Evolutionary conservation across 176 grass and related monocot species (phyloP).

Genomic region (Puccinellia tenuiflora): DNA sequence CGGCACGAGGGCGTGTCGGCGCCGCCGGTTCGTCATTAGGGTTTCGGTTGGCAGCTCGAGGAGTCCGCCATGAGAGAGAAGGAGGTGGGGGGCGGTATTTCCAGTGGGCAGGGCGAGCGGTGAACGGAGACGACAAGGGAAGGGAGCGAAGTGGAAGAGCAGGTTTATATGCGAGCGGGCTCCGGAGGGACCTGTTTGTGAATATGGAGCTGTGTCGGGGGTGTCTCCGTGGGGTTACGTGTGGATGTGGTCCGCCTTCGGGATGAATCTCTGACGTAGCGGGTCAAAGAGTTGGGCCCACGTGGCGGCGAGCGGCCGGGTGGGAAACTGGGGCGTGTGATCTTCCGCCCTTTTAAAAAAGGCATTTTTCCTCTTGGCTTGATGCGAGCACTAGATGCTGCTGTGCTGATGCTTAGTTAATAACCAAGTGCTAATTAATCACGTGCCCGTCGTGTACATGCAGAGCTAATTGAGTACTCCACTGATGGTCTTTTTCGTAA

Average conservation of each 20-base stretch:
- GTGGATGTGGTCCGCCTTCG: constrained; percentile 27
- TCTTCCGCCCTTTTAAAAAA: neutral
- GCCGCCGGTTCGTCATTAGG: constrained; percentile 35
- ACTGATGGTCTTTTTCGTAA: neutral
- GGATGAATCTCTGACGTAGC: constrained; percentile 8
- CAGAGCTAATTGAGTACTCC: neutral
- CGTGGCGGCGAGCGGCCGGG: constrained; percentile 1
- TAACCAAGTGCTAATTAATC: neutral
- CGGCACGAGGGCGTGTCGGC: constrained; percentile 30
- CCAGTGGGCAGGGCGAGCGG: constrained; percentile 6
- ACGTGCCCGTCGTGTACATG: neutral
- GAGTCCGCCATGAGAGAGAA: constrained; percentile 37
- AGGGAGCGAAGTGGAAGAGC: constrained; percentile 29
- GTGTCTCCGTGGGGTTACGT: constrained; percentile 16
- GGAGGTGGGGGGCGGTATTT: neutral
- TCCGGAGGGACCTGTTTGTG: neutral
- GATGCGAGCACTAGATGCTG: neutral
- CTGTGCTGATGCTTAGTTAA: neutral
- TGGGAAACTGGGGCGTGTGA: neutral
- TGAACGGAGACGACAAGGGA: constrained; percentile 41
- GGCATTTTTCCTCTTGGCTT: neutral
- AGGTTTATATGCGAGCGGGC: neutral
- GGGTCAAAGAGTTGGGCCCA: constrained; percentile 20
- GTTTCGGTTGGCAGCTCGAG: constrained; percentile 26
- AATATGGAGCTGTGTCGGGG: neutral